Conservation (phyloP, 305 asterid species). For the Solanum hybrid region DNA sequence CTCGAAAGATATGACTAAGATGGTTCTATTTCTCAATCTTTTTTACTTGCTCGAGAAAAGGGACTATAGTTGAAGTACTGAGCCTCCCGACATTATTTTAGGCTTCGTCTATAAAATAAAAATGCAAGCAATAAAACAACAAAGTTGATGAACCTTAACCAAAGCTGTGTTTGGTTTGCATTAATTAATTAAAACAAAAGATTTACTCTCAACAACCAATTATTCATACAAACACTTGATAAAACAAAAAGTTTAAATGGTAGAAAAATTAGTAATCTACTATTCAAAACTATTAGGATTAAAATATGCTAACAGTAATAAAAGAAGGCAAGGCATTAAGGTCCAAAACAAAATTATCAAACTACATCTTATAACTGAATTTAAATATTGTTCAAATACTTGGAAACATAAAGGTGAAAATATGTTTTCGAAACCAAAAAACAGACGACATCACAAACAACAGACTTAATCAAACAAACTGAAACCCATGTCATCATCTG, state of each 20-base stretch:
- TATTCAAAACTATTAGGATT: not conserved
- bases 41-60: too few species aligned
- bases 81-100: too few species aligned
- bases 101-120: too few species aligned
- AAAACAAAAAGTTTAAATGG: not conserved
- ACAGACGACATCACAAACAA: not conserved
- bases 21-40: too few species aligned
- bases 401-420: not conserved
- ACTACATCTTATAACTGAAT: not conserved
- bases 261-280: not conserved
- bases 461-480: slow-evolving; percentile 48
- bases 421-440: not conserved
- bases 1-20: too few species aligned
- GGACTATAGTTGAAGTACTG: too few species aligned
- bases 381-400: not conserved
- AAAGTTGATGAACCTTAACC: not conserved
- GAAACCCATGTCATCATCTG: slow-evolving; percentile 68
- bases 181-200: not conserved
- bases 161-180: not conserved
- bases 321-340: not conserved
- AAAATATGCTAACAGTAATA: not conserved
- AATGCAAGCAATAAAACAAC: not conserved
- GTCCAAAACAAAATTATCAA: not conserved
- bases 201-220: not conserved
- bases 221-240: too few species aligned